Conservation (phyloP, 2,329 filamentous ascomycete genomes). For the Trichoderma pleuroti region DNA sequence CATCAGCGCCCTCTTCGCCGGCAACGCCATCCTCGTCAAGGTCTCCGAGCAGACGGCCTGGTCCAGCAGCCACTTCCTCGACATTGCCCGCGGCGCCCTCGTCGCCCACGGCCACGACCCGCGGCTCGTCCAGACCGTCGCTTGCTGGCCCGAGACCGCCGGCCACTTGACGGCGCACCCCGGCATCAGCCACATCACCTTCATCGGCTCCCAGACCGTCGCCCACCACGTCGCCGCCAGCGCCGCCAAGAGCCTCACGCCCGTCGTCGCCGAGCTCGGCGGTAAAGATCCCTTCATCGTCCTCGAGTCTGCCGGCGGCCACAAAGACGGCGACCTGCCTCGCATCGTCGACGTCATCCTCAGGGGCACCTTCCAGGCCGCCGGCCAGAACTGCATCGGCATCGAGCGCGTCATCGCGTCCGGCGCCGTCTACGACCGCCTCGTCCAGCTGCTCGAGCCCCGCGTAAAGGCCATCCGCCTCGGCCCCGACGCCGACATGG, state of each 20-base stretch:
- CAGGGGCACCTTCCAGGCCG: conserved; percentile 89
- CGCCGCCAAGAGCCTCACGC: conserved; percentile 81
- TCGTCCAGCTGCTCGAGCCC: conserved; percentile 68
- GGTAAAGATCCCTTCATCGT: conserved; percentile 93
- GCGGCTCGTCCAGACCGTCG: conserved; percentile 76
- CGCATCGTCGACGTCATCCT: conserved; percentile 80
- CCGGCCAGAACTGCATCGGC: conserved; percentile 96
- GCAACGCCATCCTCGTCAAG: conserved; percentile 90
- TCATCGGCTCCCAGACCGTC: conserved; percentile 86
- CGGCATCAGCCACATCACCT: conserved; percentile 82
- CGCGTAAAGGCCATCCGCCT: conserved; percentile 72
- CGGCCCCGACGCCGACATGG: conserved; percentile 76
- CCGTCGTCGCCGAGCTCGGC: conserved; percentile 85
- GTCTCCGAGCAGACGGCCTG: conserved; percentile 94
- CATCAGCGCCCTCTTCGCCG: conserved; percentile 85
- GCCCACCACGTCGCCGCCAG: conserved; percentile 85
- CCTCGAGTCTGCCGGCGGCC: conserved; percentile 65
- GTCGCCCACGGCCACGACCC: conserved; percentile 77
- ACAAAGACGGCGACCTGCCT: conserved; percentile 51
- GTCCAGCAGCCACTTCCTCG: conserved; percentile 79
- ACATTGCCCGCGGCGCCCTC: conserved; percentile 75
- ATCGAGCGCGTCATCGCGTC: conserved; percentile 88
- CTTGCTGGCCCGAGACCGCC: conserved; percentile 84
- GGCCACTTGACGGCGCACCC: conserved; percentile 80
- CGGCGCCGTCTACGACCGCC: conserved; percentile 68